These are phyloP conservation scores for Elsinoe ampelina DNA, from an alignment of 2,329 filamentous ascomycete genomes.

Conservation along the genomic window DNA sequence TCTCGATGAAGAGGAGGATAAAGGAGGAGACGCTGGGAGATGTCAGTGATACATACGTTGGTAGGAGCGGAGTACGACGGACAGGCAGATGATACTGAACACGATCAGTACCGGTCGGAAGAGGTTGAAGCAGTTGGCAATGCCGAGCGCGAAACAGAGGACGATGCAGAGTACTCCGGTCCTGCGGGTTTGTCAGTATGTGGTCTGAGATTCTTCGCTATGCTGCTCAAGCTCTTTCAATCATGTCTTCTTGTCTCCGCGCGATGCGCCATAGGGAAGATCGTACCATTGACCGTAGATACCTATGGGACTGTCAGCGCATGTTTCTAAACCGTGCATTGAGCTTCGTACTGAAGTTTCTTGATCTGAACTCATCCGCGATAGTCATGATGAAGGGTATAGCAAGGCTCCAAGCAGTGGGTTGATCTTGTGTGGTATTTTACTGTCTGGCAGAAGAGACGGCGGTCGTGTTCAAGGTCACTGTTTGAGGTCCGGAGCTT, in stretches of 20 bases:
- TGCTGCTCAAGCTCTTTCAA: not conserved
- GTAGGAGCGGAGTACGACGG: slow-evolving; percentile 20
- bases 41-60: slow-evolving; percentile 1
- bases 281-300: slow-evolving; percentile 62
- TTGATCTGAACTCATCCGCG: slow-evolving; percentile 52
- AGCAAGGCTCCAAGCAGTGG: too few relatives aligned
- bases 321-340: slow-evolving; percentile 11
- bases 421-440: not conserved
- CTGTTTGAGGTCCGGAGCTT: not conserved
- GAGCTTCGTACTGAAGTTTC: slow-evolving; percentile 54
- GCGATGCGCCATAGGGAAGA: slow-evolving; percentile 1
- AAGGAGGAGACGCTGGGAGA: slow-evolving; percentile 36
- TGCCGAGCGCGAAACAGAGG: slow-evolving; percentile 57
- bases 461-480: not conserved
- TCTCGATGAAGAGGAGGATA: slow-evolving; percentile 51
- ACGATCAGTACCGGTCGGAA: slow-evolving; percentile 43
- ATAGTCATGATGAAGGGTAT: slow-evolving; percentile 41
- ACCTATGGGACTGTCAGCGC: slow-evolving; percentile 34
- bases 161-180: slow-evolving; percentile 52
- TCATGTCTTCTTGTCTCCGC: slow-evolving; percentile 1
- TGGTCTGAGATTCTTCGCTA: not conserved
- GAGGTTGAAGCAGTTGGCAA: slow-evolving; percentile 59
- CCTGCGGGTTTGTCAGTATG: slow-evolving; percentile 29
- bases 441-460: not conserved
- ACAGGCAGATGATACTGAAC: slow-evolving; percentile 48